Percentiles rank a stretch among this genome's conserved stretches.
Evolutionary conservation across 1,284 basidiomycete genomes (phyloP).

Genomic region (Trichosporon coremiiforme): DNA sequence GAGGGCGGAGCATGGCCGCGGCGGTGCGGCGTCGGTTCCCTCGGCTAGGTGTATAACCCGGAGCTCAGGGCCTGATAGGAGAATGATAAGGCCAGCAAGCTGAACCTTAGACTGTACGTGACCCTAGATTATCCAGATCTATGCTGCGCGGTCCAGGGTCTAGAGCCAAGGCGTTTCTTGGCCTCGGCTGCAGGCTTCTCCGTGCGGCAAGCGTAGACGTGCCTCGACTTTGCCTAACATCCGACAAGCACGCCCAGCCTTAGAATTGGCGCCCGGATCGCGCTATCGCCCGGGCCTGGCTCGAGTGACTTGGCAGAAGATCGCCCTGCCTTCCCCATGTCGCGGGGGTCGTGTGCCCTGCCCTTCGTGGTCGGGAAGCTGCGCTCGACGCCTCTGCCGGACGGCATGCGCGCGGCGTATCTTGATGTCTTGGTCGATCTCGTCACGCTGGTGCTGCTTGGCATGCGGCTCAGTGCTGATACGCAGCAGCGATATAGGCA

Average conservation of each 20-base stretch:
- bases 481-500: background rate
- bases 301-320: background rate
- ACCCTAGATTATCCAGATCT: background rate
- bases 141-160: background rate
- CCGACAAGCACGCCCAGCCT: background rate
- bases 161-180: background rate
- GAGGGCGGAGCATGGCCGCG: background rate
- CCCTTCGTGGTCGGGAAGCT: background rate
- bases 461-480: background rate
- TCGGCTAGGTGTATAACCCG: background rate
- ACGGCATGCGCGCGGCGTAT: background rate
- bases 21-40: background rate
- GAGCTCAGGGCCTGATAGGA: background rate
- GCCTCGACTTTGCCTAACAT: too few species aligned
- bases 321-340: background rate
- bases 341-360: background rate
- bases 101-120: background rate
- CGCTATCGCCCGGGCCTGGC: background rate
- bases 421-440: conserved; percentile 2
- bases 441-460: background rate
- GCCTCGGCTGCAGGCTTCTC: background rate
- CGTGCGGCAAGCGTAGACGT: too few species aligned
- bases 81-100: background rate
- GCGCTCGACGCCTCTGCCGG: background rate
- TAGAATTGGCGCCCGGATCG: background rate